phyloP scores from a whole-genome alignment of 2,329 filamentous ascomycete genomes.

The Phaeosphaeria sp. region DNA sequence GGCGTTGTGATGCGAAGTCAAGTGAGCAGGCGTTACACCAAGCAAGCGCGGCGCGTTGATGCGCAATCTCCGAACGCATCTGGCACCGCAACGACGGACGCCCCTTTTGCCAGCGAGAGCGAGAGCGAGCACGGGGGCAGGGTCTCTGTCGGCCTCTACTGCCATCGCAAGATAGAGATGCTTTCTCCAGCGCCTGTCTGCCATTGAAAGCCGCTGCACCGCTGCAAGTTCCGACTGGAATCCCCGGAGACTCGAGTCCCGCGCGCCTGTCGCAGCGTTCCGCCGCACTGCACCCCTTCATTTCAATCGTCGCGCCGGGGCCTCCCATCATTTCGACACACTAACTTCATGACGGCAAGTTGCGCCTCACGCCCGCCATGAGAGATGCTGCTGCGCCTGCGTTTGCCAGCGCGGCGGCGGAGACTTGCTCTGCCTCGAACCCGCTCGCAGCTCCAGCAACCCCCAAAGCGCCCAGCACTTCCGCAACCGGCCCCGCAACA shows the following conservation, averaged over 20 bases:
- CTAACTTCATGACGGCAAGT: conserved; percentile 37
- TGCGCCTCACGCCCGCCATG: conserved; percentile 36
- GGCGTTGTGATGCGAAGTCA: conserved; percentile 1
- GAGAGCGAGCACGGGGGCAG: conserved; percentile 16
- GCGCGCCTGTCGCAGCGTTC: conserved; percentile 20
- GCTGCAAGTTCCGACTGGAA: conserved; percentile 9
- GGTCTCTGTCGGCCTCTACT: conserved; percentile 5
- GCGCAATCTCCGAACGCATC: conserved; percentile 27
- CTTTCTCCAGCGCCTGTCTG: conserved; percentile 9
- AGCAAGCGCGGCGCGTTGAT: conserved; percentile 14
- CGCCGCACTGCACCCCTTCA: conserved; percentile 20
- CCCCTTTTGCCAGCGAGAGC: conserved; percentile 35
- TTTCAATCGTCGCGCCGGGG: conserved; percentile 33
- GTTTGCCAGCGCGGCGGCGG: conserved; percentile 27
- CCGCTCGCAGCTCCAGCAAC: conserved; percentile 13
- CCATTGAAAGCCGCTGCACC: conserved; percentile 19
- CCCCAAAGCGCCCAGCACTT: conserved; percentile 20
- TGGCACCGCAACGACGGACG: conserved; percentile 8
- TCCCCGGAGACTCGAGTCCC: conserved; percentile 6
- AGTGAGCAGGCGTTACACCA: conserved; percentile 31
- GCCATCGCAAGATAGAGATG: conserved; percentile 18
- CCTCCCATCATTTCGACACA: conserved; percentile 30
- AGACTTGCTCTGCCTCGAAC: conserved; percentile 2
- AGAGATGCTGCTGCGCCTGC: conserved; percentile 36
- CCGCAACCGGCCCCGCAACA: conserved; percentile 29